These are phyloP conservation scores for Termitomyces sp. DNA, from an alignment of 768 basidiomycete species.

Conservation along the genomic window DNA sequence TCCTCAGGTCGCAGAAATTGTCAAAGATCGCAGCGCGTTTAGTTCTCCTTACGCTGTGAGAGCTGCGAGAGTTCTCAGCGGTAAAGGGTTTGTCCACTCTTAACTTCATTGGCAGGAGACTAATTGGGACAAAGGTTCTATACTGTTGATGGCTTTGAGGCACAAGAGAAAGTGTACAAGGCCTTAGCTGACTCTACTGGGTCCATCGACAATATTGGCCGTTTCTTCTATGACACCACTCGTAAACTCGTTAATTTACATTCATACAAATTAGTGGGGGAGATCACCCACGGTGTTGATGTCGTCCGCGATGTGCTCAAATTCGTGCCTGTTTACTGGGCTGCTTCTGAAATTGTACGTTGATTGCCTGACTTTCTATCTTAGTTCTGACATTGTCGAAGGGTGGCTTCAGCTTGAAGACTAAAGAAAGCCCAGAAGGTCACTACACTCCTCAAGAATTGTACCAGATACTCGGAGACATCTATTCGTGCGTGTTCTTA, in stretches of 20 bases:
- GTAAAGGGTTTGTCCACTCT: constrained; percentile 42
- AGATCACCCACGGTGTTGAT: constrained; percentile 50
- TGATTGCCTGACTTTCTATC: neutral
- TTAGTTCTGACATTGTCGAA: constrained; percentile 19
- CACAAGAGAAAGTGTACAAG: constrained; percentile 39
- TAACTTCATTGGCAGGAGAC: constrained; percentile 3
- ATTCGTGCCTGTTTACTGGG: constrained; percentile 63
- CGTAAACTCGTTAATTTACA: constrained; percentile 45
- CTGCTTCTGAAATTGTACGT: constrained; percentile 56
- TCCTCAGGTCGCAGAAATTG: constrained; percentile 44
- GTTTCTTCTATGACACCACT: constrained; percentile 65
- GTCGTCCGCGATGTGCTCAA: constrained; percentile 66
- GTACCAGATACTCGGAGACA: constrained; percentile 58
- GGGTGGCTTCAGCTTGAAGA: constrained; percentile 73
- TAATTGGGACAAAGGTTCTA: constrained; percentile 48
- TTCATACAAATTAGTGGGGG: constrained; percentile 55
- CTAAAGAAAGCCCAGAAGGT: constrained; percentile 45
- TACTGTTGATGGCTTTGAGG: constrained; percentile 46
- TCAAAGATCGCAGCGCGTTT: constrained; percentile 42
- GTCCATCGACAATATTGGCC: constrained; percentile 41
- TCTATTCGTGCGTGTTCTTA: constrained; percentile 52
- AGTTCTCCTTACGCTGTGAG: constrained; percentile 41
- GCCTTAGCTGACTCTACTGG: constrained; percentile 45
- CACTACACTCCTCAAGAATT: constrained; percentile 57
- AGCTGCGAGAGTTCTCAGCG: constrained; percentile 47